Evolutionary conservation across 225 moss, liverwort and hornwort species (phyloP), one percentile per base, ranked within the genome.

Genomic region (Straminergon stramineum): DNA sequence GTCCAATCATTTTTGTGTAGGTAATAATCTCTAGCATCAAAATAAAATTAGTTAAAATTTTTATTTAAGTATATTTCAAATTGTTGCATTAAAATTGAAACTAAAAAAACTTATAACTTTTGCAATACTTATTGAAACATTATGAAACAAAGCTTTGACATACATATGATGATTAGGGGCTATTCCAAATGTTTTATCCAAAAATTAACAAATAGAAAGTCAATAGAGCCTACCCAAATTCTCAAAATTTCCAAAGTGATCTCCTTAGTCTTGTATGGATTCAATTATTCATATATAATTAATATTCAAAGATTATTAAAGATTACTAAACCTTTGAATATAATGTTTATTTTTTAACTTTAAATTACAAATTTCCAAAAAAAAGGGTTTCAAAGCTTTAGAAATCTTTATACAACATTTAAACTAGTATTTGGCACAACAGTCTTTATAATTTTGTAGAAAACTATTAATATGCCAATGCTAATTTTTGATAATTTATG

Each of bases 1-100:
- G 1, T 55, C 4, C 24, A 55, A 55, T 24, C 0, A 5, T 15
- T 35, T 23, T 55, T 35, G 1, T 23, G 0, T 3, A 37, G 6
- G 4, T 23, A 35, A 23, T 37, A 23, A 55, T 37, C 35, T 55
- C 9, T 6, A 23, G 9, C 24, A 9, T 35, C 2, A 34, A 77
- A 77, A 35, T 22, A 22, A 35, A 77, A 22, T 23, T 35, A 14
- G 2, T 5, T 7, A 52, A 7, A 7, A 13, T 6, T 76, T 17
- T 52, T 12, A 5, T 7, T 32, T 13, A 7, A 20, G 0, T 20
- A 52, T 52, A 20, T 75, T 75, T 75, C 1, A 20, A 32, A 1
- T 32, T 75, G 4, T 2, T 1, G 4, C 12, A 51, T 20, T 31
- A 7, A 51, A 2, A 51, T 13, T 52, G 32, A 8, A 51, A 31